Conservation (phyloP, 1,284 basidiomycete genomes). For the Sanghuangporus baumii region DNA sequence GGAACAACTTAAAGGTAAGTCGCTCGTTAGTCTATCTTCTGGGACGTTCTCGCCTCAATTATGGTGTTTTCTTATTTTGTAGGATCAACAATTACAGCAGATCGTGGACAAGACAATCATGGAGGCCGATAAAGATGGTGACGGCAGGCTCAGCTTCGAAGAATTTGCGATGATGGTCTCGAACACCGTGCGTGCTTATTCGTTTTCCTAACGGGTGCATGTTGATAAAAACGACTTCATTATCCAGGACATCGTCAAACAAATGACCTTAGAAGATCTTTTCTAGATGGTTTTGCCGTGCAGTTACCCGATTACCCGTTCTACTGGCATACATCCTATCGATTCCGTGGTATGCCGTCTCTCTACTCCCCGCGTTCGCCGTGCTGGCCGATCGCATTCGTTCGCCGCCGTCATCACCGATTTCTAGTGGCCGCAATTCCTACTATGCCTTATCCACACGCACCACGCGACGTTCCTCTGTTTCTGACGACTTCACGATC, state of each 20-base stretch:
- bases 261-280: conserved; percentile 96
- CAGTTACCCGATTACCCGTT: not conserved
- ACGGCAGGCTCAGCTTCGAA: conserved; percentile 95
- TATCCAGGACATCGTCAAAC: conserved; percentile 84
- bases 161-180: conserved; percentile 97
- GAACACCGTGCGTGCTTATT: conserved; percentile 66
- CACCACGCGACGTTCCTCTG: not conserved
- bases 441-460: not conserved
- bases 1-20: conserved; percentile 89
- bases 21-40: conserved; percentile 16
- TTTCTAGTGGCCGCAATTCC: not conserved
- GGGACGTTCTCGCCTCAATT: not conserved
- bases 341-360: not conserved
- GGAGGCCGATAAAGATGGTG: conserved; percentile 98
- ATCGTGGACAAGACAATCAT: conserved; percentile 99
- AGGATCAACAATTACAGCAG: conserved; percentile 98
- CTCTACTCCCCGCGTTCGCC: too few species aligned
- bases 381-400: not conserved
- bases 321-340: not conserved
- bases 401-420: not conserved
- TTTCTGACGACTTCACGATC: not conserved
- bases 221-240: not conserved
- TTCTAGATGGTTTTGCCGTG: conserved; percentile 42
- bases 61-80: not conserved
- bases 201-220: not conserved